Conservation (phyloP, 2,329 filamentous ascomycete species). For the Monosporascus sp. region DNA sequence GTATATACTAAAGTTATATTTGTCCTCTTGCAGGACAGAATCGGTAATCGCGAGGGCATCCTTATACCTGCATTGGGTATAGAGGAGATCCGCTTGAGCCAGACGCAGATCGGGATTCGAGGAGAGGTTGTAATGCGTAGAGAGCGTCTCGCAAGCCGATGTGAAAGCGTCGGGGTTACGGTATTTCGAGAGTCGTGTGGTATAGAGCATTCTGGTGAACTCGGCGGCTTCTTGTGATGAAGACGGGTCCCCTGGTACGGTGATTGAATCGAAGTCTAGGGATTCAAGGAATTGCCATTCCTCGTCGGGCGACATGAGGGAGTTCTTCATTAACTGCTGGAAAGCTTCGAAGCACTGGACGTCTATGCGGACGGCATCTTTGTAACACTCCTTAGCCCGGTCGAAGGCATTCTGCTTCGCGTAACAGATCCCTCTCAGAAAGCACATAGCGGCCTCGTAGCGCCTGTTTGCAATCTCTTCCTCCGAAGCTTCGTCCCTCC, state of each 20-base stretch:
- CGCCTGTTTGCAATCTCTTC: constrained; percentile 73
- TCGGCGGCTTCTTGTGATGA: constrained; percentile 81
- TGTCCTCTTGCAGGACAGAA: constrained; percentile 74
- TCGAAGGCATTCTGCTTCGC: constrained; percentile 98
- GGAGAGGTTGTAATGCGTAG: constrained; percentile 85
- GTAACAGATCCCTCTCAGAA: constrained; percentile 86
- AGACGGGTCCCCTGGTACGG: constrained; percentile 58
- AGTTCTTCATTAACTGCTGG: constrained; percentile 95
- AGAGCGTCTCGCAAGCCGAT: constrained; percentile 81
- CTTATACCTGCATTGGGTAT: constrained; percentile 89
- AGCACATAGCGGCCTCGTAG: constrained; percentile 97
- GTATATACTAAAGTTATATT: constrained; percentile 84
- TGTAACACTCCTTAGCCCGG: constrained; percentile 96
- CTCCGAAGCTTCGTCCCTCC: constrained; percentile 33
- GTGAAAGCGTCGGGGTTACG: constrained; percentile 79
- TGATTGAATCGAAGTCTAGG: constrained; percentile 83
- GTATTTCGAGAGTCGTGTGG: constrained; percentile 91
- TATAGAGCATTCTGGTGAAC: constrained; percentile 95
- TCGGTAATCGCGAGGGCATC: constrained; percentile 82
- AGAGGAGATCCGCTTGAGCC: constrained; percentile 83
- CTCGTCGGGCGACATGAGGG: constrained; percentile 81
- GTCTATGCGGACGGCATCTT: constrained; percentile 92
- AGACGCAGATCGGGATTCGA: constrained; percentile 87
- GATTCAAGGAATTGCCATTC: constrained; percentile 87
- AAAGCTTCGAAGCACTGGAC: constrained; percentile 98